Percentiles rank a stretch among this genome's conserved stretches.
phyloP scores from a whole-genome alignment of 2,329 filamentous ascomycete species.

The Westerdykella sp. region DNA sequence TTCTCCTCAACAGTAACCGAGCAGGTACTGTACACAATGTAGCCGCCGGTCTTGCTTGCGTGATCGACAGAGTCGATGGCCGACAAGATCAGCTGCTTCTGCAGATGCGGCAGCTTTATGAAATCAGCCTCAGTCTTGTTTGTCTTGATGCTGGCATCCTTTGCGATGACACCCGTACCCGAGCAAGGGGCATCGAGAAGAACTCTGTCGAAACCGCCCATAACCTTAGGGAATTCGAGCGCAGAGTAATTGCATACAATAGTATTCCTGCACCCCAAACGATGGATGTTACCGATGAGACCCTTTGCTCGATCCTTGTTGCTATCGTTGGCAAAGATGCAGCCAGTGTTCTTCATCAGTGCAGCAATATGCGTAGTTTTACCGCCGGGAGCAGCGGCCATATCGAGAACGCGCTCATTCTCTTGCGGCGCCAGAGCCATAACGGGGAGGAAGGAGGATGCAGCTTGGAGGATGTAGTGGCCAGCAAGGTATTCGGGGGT shows the following conservation, averaged over 20 bases:
- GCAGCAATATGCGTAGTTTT: conserved; percentile 97
- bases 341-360: conserved; percentile 94
- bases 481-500: conserved; percentile 96
- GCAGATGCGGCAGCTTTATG: conserved; percentile 82
- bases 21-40: conserved; percentile 95
- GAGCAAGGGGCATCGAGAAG: conserved; percentile 93
- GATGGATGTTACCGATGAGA: conserved; percentile 93
- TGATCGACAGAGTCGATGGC: conserved; percentile 96
- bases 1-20: conserved; percentile 92
- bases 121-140: conserved; percentile 98
- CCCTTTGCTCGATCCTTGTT: conserved; percentile 91
- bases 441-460: conserved; percentile 92
- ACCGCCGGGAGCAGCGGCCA: conserved; percentile 92
- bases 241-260: conserved; percentile 96
- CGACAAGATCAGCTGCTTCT: conserved; percentile 87
- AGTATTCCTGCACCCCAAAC: conserved; percentile 85
- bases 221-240: conserved; percentile 84
- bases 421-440: conserved; percentile 96
- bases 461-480: conserved; percentile 96
- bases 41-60: conserved; percentile 83
- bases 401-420: conserved; percentile 83
- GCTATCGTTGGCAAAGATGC: conserved; percentile 92
- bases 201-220: conserved; percentile 93
- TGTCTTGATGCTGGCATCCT: conserved; percentile 94
- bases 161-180: conserved; percentile 94